Base-by-base conservation (phyloP, 2,329 filamentous ascomycete species). In the Colletotrichum euphorbiae region DNA sequence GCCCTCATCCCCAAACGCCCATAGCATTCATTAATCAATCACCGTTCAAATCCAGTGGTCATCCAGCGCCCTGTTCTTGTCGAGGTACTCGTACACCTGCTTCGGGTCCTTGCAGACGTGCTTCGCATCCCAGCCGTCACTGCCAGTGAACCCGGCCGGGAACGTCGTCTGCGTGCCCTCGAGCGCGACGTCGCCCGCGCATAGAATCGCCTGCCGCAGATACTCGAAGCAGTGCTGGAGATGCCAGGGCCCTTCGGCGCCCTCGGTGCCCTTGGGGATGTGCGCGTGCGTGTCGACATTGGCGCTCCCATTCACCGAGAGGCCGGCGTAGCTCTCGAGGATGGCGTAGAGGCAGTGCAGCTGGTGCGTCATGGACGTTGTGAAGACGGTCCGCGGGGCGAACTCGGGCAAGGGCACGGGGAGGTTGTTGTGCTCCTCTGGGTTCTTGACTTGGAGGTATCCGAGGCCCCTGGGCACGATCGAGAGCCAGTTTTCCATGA, bases 311-410 rank as follows among this genome's bases (percentile, higher is more conserved):
- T 71, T 69, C 24, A 63, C 58, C 36, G 60, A 50, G 17, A 70
- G 46, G 11, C 61, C 62, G 12, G 72, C 64, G 66, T 80, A 80
- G 15, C 76, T 76, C 54, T 77, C 73, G 15, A 78, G 75, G 50
- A 83, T 81, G 38, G 79, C 74, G 69, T 78, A 40, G 38, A 82
- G 74, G 68, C 81, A 83, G 70, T 82, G 80, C 2, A 83, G 75
- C 71, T 83, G 81, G 66, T 83, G 81, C 3, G 80, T 82, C 70
- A 82, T 77, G 2, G 78, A 79, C 0, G 81, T 81, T 2, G 81
- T 82, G 71, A 79, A 82, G 54, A 79, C 77, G 46, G 78, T 80
- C 43, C 76, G 74, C 15, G 75, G 71, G 3, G 73, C 71, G 64
- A 75, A 80, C 17, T 71, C 73, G 15, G 74, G 50, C 7, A 83